Conservation (phyloP, 2,329 filamentous ascomycete species). For the Fusarium sp. region DNA sequence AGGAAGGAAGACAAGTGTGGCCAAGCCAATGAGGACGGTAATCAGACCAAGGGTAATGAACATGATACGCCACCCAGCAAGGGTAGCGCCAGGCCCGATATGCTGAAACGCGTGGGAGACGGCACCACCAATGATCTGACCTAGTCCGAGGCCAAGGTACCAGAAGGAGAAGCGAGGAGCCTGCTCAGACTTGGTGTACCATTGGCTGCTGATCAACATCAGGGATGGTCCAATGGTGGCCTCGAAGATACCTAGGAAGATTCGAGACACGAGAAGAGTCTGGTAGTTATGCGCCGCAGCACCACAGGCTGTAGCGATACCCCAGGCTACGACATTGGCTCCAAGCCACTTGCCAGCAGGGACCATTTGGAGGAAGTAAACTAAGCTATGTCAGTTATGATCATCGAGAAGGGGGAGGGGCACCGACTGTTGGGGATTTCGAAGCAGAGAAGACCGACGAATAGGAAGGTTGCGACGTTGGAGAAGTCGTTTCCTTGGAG, state of each 20-base stretch:
- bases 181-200: constrained; percentile 71
- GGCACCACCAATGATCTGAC: constrained; percentile 71
- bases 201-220: constrained; percentile 70
- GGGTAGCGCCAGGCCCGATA: constrained; percentile 61
- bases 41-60: constrained; percentile 74
- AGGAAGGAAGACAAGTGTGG: constrained; percentile 50
- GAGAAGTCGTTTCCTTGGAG: constrained; percentile 70
- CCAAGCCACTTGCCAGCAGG: constrained; percentile 71
- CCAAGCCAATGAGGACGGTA: constrained; percentile 50
- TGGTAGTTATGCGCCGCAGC: constrained; percentile 65
- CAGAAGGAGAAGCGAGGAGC: constrained; percentile 69
- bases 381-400: constrained; percentile 43
- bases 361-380: constrained; percentile 68
- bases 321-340: constrained; percentile 68
- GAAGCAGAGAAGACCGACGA: constrained; percentile 68
- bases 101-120: constrained; percentile 72
- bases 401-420: too few relatives aligned
- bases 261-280: constrained; percentile 64
- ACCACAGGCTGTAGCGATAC: constrained; percentile 64
- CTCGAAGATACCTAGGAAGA: constrained; percentile 71
- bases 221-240: constrained; percentile 69
- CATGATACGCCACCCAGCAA: constrained; percentile 75
- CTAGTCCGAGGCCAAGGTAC: constrained; percentile 69
- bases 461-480: constrained; percentile 70
- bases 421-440: constrained; percentile 68